Evolutionary conservation across 2,329 filamentous ascomycete species (phyloP).

Genomic region (Gremmenia infestans): DNA sequence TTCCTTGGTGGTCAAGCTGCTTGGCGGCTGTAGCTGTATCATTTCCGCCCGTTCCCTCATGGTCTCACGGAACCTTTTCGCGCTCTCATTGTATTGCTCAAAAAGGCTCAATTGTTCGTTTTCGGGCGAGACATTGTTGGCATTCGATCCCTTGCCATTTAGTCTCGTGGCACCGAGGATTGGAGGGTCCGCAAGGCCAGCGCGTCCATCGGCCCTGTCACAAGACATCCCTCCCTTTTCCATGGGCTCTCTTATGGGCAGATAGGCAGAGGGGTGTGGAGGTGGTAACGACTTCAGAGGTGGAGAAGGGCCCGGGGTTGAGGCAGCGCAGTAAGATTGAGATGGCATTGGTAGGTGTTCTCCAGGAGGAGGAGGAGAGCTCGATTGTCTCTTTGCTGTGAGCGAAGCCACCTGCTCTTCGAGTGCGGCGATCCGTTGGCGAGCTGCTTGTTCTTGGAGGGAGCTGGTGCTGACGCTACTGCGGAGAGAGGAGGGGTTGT

Average conservation of each 20-base stretch:
- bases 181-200: no score
- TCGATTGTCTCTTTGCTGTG: background rate
- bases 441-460: conserved; percentile 15
- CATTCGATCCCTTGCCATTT: no score
- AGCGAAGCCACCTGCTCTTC: conserved; percentile 9
- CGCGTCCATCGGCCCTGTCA: no score
- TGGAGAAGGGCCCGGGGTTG: background rate
- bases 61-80: background rate
- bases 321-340: background rate
- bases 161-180: no score
- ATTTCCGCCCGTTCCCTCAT: background rate
- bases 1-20: conserved; percentile 12
- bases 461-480: conserved; percentile 17
- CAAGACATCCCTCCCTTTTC: no score
- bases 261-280: background rate
- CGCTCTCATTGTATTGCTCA: background rate
- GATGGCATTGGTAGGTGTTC: background rate
- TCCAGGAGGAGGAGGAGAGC: background rate
- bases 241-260: no score
- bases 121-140: no score
- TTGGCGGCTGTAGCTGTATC: background rate
- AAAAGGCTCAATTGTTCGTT: background rate
- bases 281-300: background rate
- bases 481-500: conserved; percentile 21
- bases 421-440: conserved; percentile 16